Evolutionary conservation across 2,329 filamentous ascomycete species (phyloP).

Genomic region (Elsinoe arachidis): DNA sequence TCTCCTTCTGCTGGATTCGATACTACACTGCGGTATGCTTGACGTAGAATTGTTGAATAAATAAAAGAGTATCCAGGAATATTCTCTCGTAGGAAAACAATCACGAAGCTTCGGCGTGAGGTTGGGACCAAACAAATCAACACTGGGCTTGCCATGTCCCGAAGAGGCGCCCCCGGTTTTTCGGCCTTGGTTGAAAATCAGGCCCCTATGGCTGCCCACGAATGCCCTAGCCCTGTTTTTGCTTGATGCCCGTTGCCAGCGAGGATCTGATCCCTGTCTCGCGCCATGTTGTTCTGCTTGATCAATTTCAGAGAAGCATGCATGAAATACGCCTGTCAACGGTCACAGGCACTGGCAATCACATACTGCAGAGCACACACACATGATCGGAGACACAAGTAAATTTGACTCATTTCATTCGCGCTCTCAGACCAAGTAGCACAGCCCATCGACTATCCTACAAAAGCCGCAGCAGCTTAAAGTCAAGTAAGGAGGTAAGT

Average conservation of each 20-base stretch:
- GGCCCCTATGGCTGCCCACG: not conserved
- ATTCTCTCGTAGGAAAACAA: no score
- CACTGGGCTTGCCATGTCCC: not conserved
- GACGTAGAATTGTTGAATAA: conserved; percentile 26
- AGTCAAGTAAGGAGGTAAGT: not conserved
- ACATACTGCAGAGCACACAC: not conserved
- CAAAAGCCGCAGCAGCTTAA: not conserved
- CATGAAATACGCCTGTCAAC: not conserved
- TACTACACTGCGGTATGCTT: not conserved
- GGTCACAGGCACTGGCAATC: not conserved
- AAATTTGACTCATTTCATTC: not conserved
- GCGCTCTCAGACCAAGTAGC: conserved; percentile 2
- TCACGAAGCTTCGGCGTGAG: not conserved
- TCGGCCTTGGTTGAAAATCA: not conserved
- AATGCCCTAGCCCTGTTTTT: not conserved
- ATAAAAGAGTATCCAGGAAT: no score
- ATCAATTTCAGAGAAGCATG: not conserved
- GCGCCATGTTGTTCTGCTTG: no score
- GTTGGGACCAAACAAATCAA: not conserved
- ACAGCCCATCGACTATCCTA: not conserved
- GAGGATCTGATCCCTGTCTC: not conserved
- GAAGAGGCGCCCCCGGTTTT: not conserved
- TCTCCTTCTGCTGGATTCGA: not conserved
- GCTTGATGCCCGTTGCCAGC: not conserved
- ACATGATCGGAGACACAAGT: not conserved